Evolutionary conservation across 2,329 filamentous ascomycete genomes (phyloP), one percentile per base, ranked within the genome.

Genomic region (Erysiphe pulchra): DNA sequence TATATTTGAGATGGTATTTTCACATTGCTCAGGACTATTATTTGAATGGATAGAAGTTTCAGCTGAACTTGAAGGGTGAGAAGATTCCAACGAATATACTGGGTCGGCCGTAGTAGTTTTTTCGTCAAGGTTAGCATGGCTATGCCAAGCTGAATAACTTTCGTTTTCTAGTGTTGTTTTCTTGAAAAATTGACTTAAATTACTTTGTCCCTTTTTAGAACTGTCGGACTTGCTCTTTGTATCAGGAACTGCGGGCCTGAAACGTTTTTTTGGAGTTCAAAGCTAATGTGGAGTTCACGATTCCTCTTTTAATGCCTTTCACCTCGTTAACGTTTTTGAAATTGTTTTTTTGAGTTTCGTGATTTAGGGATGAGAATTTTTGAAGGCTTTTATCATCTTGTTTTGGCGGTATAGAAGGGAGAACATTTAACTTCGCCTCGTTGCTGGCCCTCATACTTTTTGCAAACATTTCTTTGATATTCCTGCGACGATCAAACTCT

Each of bases 401-500:
- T 37, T 37, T 37, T 37, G 34, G 16, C 7, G 34, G 34, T 7
- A 17, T 17, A n/a, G 34, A n/a, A n/a, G 34, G 16, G 14, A 13
- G 16, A 24, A 24, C 20, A 17, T 37, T 37, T 37, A 13, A 37
- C 20, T 24, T 24, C 3, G 20, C 20, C 6, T 24, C 30, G 50
- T 33, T 16, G 47, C 36, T 40, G 51, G 20, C 20, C 20, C 20
- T 24, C 20, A 24, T 57, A 52, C 70, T 77, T 53, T 70, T 75
- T 48, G 66, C 67, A 57, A 95, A 94, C 90, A 98, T 95, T 56
- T 92, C 85, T 53, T 79, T 82, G 56, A 98, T 94, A 57, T 67
- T 93, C 52, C 74, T 73, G 17, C 90, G 74, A 48, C 78, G 77
- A 56, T 86, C 75, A 53, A 95, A 95, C 54, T 94, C 86, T 1